phyloP scores from a whole-genome alignment of 2,329 filamentous ascomycete species.

The Calonectria fujianensis region DNA sequence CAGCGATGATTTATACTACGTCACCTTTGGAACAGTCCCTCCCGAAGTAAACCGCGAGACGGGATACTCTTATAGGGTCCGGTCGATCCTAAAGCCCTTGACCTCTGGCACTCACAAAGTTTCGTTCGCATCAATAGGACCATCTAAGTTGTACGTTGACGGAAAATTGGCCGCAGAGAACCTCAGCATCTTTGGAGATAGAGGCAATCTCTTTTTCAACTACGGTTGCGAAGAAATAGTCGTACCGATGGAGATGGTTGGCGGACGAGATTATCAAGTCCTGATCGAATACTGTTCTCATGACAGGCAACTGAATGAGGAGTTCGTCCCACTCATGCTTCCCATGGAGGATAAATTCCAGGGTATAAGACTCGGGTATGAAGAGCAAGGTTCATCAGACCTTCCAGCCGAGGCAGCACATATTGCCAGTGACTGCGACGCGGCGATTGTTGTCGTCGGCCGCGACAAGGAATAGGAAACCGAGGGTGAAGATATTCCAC shows the following conservation, averaged over 20 bases:
- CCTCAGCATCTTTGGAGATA: not conserved
- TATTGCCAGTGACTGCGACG: not conserved
- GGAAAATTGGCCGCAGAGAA: not conserved
- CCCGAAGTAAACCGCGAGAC: constrained; percentile 15
- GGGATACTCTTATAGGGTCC: not conserved
- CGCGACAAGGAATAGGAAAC: constrained; percentile 23
- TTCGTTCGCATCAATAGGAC: constrained; percentile 12
- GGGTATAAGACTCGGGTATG: not conserved
- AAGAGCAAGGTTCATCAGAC: not conserved
- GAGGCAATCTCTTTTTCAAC: constrained; percentile 3
- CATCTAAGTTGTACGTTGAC: not conserved
- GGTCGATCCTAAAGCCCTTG: not conserved
- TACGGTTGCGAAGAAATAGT: constrained; percentile 9
- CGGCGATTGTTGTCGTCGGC: not conserved
- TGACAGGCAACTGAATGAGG: constrained; percentile 1
- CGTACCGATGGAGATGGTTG: constrained; percentile 1
- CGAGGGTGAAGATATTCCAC: not conserved
- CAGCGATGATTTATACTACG: constrained; percentile 7
- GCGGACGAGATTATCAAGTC: not conserved
- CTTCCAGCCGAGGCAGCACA: not conserved
- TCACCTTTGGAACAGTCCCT: constrained; percentile 9
- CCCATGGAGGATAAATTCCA: constrained; percentile 10
- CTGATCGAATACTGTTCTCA: constrained; percentile 4
- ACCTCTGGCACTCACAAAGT: constrained; percentile 1
- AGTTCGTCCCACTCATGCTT: constrained; percentile 8